Evolutionary conservation across 164 flowering plant genomes (phyloP), one percentile per base, ranked within the genome.

Genomic region (Nelumbo lutea): DNA sequence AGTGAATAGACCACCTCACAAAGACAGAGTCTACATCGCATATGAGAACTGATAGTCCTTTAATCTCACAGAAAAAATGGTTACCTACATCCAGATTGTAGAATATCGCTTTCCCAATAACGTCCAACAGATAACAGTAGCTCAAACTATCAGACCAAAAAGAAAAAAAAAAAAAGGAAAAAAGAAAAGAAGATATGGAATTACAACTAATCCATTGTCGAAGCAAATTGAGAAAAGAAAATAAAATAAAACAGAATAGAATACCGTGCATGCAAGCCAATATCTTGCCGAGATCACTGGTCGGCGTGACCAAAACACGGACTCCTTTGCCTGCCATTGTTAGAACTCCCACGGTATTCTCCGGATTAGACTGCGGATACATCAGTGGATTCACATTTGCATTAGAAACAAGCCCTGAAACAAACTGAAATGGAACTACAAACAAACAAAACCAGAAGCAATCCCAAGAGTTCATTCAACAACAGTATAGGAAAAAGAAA

Each of bases 291-390:
- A 94, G 95, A 78, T 95, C 97, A 69, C 84, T 81, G 6, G 99
- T 95, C 4, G 96, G 98, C 44, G 98, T 92, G 44, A 87, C 91
- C 82, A 95, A 82, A 60, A 95, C 99, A 27, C 96, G 88, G 71
- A 95, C 97, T 9, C 98, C 98, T 82, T 89, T 92, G 6, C 98
- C 97, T 3, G 94, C 96, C 98, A 95, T 95, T 39, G 98, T 92
- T 55, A 95, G 69, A 59, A 92, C 79, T 46, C 97, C 98, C 39
- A 95, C 97, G 0, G 97, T 90, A 69, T 92, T 93, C 85, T 95
- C 98, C 57, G 97, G 98, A 82, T 95, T 92, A 13, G 98, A 86
- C 98, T 91, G 77, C 76, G 73, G 50, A 68, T 11, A 62, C 9
- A 70, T 15, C n/a, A 58, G 14, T 11, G 9, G 13, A 53, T 9